A percentile compares a stretch with the other conserved stretches of the same genome.
Conservation (phyloP, 2,329 filamentous ascomycete genomes). For the Beauveria rudraprayagi region DNA sequence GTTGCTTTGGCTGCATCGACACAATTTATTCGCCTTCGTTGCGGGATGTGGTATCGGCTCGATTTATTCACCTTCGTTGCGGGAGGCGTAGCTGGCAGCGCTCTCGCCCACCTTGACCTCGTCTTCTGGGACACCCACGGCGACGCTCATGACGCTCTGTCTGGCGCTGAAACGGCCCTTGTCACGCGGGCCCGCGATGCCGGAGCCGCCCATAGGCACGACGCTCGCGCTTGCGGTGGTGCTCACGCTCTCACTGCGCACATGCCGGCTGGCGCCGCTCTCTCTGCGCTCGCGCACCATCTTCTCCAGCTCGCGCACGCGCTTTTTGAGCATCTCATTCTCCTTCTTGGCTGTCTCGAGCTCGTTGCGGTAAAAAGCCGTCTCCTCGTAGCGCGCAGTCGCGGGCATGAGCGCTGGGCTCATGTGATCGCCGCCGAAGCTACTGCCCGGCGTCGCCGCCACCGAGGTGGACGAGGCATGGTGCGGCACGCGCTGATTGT, state of each 20-base stretch:
- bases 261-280: slow-evolving; percentile 36
- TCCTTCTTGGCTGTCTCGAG: slow-evolving; percentile 54
- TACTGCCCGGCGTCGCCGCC: slow-evolving; percentile 33
- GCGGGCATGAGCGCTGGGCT: slow-evolving; percentile 49
- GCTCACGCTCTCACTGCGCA: slow-evolving; percentile 44
- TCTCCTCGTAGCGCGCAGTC: slow-evolving; percentile 55
- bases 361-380: slow-evolving; percentile 50
- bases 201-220: slow-evolving; percentile 27
- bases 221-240: slow-evolving; percentile 42
- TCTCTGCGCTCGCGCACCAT: slow-evolving; percentile 40
- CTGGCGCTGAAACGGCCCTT: slow-evolving; percentile 35
- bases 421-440: slow-evolving; percentile 29
- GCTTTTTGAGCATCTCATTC: slow-evolving; percentile 53
- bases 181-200: slow-evolving; percentile 39
- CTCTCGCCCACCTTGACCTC: slow-evolving; percentile 55
- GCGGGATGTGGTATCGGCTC: background rate
- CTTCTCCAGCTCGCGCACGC: slow-evolving; percentile 54
- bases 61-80: background rate
- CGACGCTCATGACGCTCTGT: slow-evolving; percentile 39
- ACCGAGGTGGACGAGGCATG: slow-evolving; percentile 26
- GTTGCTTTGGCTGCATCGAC: background rate
- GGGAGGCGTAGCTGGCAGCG: slow-evolving; percentile 35
- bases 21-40: background rate
- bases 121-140: slow-evolving; percentile 50
- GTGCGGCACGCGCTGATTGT: slow-evolving; percentile 35